Conservation (phyloP, 768 basidiomycete species). For the Pleurotus eryngii region DNA sequence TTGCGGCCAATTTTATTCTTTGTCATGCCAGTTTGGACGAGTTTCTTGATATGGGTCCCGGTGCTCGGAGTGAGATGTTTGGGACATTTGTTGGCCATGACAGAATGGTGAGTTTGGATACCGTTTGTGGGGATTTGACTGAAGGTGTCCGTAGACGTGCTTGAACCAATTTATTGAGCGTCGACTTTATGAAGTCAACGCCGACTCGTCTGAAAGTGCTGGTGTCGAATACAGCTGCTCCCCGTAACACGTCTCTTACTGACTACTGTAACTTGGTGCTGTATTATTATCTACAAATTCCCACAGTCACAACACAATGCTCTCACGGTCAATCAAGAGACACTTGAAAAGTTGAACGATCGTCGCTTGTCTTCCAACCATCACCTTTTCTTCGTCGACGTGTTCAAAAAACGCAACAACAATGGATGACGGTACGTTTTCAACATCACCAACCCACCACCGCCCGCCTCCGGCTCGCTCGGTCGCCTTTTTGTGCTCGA, state of each 20-base stretch:
- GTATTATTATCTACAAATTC: neutral
- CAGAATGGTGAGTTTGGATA: constrained; percentile 40
- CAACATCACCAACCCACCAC: neutral
- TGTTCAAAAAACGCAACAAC: neutral
- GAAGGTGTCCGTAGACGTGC: neutral
- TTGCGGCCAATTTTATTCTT: constrained; percentile 64
- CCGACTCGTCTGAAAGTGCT: neutral
- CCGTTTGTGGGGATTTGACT: neutral
- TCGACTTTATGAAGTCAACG: neutral
- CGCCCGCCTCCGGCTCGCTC: too few species aligned
- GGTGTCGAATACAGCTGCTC: neutral
- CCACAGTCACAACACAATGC: too few species aligned
- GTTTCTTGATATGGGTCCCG: constrained; percentile 48
- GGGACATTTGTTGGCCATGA: constrained; percentile 44
- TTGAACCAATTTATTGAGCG: neutral
- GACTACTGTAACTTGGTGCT: neutral
- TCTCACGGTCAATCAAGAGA: too few species aligned
- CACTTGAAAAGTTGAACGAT: neutral
- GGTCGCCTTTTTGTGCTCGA: too few species aligned
- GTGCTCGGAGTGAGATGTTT: constrained; percentile 45
- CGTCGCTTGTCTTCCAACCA: neutral
- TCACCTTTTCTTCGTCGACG: neutral
- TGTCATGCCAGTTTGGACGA: constrained; percentile 50
- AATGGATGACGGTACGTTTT: neutral
- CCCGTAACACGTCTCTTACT: neutral